Base-by-base conservation (phyloP, 139 green algal species). In the Chlamydomonas sp. region DNA sequence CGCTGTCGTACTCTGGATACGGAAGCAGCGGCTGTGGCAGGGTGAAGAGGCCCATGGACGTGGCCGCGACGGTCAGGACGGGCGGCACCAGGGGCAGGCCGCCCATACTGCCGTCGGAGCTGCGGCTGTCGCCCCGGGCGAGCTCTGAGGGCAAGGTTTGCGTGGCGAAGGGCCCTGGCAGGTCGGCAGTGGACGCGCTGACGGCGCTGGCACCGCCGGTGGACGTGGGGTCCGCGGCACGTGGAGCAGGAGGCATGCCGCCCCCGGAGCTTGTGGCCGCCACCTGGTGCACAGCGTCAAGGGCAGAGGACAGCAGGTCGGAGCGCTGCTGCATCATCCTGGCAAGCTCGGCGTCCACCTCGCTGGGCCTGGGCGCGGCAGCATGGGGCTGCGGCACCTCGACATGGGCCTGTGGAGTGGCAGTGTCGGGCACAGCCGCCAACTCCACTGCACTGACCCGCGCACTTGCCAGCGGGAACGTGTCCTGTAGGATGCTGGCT, bases 1-100 rank as follows among this genome's bases (percentile, higher is more conserved):
- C 83, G 69, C 73, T 75, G 16, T 87, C 83, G 4, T 57, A 4
- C 83, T 87, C 83, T 62, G 80, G 83, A 63, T 87, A 87, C 61
- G 83, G 83, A 72, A 87, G 80, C 4, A 87, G 73, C 15, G 83
- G 83, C 83, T 87, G 83, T 15, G 73, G 83, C 68, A 61, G 62
- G 20, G 60, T 15, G 17, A 69, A 60, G 15, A 12, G 82, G n/a
- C 82, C 82, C 1, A 62, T 61, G 0, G 71, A 80, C n/a, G 60
- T 63, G 71, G 71, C 82, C 0, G 82, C 71, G 3, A 85, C n/a
- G 1, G 71, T 31, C n/a, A 77, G 71, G 6, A 59, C 20, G 4
- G 20, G 20, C 71, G 59, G 71, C 71, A 77, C 71, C 4, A 10
- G 10, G 1, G 71, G 71, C 17, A 77, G 71, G n/a, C 12, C 2